phyloP scores from a whole-genome alignment of 169 alveolate species.

The Eimeria falciformis region DNA sequence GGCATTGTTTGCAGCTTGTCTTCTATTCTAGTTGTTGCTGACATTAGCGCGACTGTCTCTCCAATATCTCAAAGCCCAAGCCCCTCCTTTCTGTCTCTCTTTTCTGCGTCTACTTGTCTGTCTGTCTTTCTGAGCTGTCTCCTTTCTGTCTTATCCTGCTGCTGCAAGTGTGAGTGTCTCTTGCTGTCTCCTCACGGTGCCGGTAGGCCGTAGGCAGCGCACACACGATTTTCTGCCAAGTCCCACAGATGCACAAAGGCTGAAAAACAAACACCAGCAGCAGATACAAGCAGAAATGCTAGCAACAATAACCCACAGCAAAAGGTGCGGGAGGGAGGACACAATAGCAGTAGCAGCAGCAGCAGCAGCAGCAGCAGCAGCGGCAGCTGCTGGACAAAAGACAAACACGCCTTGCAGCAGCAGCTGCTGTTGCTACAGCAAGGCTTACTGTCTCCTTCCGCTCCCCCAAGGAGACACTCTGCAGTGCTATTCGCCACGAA shows the following conservation, averaged over 20 bases:
- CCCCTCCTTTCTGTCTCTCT: neutral
- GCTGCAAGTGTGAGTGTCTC: neutral
- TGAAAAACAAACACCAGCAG: neutral
- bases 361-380: constrained; percentile 21
- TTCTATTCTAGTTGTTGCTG: too few species aligned
- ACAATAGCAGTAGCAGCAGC: neutral
- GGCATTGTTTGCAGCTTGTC: too few species aligned
- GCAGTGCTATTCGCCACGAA: neutral
- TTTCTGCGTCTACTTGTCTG: neutral
- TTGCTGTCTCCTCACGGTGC: neutral
- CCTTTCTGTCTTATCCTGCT: neutral
- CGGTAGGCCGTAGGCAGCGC: neutral
- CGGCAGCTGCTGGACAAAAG: neutral
- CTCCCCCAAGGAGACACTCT: constrained; percentile 28
- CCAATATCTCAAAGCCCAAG: neutral
- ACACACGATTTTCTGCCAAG: neutral
- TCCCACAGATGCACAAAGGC: constrained; percentile 26
- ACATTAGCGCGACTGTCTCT: too few species aligned
- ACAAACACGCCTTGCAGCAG: constrained; percentile 2
- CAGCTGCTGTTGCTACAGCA: constrained; percentile 8
- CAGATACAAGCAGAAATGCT: constrained; percentile 12
- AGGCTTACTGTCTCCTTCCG: neutral
- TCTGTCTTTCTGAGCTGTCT: neutral
- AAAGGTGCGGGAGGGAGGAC: neutral
- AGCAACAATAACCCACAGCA: neutral